Conservation (phyloP, 2,329 filamentous ascomycete genomes). For the Clonostachys sp. region DNA sequence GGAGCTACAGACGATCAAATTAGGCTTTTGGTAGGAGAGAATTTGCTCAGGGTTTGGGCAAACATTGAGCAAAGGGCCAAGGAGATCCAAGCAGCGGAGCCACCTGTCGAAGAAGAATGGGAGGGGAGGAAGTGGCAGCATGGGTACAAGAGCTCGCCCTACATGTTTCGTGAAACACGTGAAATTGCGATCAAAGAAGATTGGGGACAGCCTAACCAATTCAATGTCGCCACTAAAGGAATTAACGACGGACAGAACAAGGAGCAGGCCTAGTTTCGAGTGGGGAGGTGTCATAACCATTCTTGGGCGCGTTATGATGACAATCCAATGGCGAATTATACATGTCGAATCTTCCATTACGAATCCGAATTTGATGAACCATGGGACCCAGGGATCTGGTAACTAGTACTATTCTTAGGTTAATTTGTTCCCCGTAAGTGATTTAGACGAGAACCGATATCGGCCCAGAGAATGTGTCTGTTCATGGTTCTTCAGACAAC, state of each 20-base stretch:
- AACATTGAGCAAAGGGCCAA: conserved; percentile 69
- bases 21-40: conserved; percentile 74
- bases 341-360: not conserved
- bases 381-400: conserved; percentile 6
- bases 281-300: no score
- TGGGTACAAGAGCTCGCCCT: conserved; percentile 14
- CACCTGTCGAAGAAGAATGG: conserved; percentile 20
- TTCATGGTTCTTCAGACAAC: no score
- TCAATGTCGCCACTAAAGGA: conserved; percentile 3
- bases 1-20: conserved; percentile 32
- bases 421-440: conserved; percentile 37
- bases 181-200: conserved; percentile 6
- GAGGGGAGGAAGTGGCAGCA: conserved; percentile 17
- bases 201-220: conserved; percentile 14
- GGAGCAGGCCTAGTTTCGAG: not conserved
- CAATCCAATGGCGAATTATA: no score
- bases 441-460: no score
- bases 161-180: conserved; percentile 13
- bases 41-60: conserved; percentile 79
- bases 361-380: conserved; percentile 1
- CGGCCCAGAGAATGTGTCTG: no score
- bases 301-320: no score
- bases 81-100: conserved; percentile 53
- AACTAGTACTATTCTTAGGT: conserved; percentile 50
- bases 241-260: conserved; percentile 4